phyloP scores from a whole-genome alignment of 345 rosid genomes.

The Capsella bursapastoris region DNA sequence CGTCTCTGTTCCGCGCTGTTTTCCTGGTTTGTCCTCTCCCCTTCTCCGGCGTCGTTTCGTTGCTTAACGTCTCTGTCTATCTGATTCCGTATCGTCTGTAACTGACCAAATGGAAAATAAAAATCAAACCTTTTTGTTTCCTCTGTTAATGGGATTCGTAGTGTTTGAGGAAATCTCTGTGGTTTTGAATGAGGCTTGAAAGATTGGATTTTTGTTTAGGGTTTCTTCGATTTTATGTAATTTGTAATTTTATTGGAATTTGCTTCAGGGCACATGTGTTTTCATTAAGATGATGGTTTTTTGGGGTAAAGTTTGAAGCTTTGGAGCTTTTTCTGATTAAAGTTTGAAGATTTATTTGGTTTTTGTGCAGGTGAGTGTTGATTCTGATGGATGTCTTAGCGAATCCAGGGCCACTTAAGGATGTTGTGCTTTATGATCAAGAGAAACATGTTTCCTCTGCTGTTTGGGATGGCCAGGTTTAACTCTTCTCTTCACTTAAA shows the following conservation, averaged over 20 bases:
- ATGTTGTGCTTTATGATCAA: conserved; percentile 70
- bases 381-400: conserved; percentile 56
- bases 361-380: conserved; percentile 29
- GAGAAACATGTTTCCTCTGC: conserved; percentile 86
- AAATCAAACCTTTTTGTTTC: neutral
- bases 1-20: conserved; percentile 33
- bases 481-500: neutral
- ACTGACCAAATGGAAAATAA: neutral
- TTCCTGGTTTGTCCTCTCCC: conserved; percentile 34
- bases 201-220: conserved; percentile 32
- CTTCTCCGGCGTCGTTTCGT: conserved; percentile 64
- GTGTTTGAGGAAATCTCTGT: neutral
- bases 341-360: conserved; percentile 1
- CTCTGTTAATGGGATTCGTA: neutral
- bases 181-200: neutral
- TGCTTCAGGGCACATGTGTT: conserved; percentile 16
- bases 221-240: conserved; percentile 27
- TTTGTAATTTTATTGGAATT: neutral
- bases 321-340: conserved; percentile 8
- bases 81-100: conserved; percentile 22
- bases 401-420: conserved; percentile 77
- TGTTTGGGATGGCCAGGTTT: conserved; percentile 85
- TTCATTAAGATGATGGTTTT: neutral
- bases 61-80: conserved; percentile 14
- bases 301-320: conserved; percentile 19